A percentile compares a stretch with the other conserved stretches of the same genome.
phyloP scores from a whole-genome alignment of 2,329 filamentous ascomycete genomes.

The Sporothrix protearum region DNA sequence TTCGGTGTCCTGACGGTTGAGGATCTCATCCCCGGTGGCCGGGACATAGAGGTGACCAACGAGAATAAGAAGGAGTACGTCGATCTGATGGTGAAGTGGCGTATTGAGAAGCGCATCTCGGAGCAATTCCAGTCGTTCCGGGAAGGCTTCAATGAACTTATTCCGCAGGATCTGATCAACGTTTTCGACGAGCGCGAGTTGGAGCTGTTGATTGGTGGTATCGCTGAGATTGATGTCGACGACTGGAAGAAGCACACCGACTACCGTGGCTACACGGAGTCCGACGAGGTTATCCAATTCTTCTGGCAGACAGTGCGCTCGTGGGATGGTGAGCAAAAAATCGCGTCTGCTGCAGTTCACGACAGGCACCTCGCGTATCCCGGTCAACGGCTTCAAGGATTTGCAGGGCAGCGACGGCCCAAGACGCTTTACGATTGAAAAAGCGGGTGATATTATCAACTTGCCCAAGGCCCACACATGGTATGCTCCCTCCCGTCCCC shows the following conservation, averaged over 20 bases:
- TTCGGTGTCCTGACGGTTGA: slow-evolving; percentile 94
- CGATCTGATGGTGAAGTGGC: slow-evolving; percentile 98
- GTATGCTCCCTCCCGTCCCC: slow-evolving; percentile 53
- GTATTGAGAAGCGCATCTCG: slow-evolving; percentile 96
- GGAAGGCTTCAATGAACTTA: slow-evolving; percentile 94
- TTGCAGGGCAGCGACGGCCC: slow-evolving; percentile 95
- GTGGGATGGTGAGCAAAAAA: slow-evolving; percentile 99
- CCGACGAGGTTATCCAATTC: slow-evolving; percentile 93
- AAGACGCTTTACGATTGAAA: slow-evolving; percentile 94
- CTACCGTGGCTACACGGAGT: slow-evolving; percentile 97
- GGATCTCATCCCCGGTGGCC: slow-evolving; percentile 84
- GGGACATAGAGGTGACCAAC: slow-evolving; percentile 93
- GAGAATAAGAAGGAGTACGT: slow-evolving; percentile 99
- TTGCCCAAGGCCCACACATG: slow-evolving; percentile 97
- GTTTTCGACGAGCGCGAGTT: slow-evolving; percentile 98
- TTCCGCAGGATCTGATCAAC: slow-evolving; percentile 92
- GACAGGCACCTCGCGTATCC: slow-evolving; percentile 94
- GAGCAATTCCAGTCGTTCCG: slow-evolving; percentile 99
- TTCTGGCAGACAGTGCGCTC: slow-evolving; percentile 98
- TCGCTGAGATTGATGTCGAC: slow-evolving; percentile 98
- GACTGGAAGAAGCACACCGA: slow-evolving; percentile 99
- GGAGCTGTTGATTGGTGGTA: slow-evolving; percentile 94
- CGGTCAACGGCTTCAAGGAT: slow-evolving; percentile 99
- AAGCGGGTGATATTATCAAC: slow-evolving; percentile 85
- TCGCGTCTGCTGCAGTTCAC: slow-evolving; percentile 93